A percentile compares a stretch with the other conserved stretches of the same genome.
These are phyloP conservation scores for Fusarium xylarioides DNA, from an alignment of 2,329 filamentous ascomycete genomes.

Conservation along the genomic window DNA sequence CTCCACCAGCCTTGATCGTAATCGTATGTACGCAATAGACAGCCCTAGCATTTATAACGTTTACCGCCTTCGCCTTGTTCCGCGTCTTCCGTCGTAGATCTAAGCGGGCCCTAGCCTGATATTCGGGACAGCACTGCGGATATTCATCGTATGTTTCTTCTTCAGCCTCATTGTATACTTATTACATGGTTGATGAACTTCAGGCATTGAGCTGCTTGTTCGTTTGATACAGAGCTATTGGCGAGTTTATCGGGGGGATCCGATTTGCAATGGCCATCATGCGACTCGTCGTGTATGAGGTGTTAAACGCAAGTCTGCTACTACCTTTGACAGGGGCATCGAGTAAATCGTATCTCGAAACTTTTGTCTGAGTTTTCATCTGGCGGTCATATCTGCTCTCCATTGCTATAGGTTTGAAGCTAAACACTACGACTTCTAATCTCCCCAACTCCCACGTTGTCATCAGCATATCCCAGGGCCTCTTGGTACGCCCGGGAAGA, in stretches of 20 bases:
- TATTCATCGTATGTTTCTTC: conserved; percentile 38
- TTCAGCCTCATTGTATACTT: conserved; percentile 18
- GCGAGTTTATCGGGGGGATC: conserved; percentile 17
- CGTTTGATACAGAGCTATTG: conserved; percentile 17
- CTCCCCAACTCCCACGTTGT: not conserved
- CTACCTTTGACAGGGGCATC: not conserved
- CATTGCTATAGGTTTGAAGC: not conserved
- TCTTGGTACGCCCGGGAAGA: not conserved
- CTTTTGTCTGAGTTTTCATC: not conserved
- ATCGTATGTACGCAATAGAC: conserved; percentile 20
- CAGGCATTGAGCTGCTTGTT: conserved; percentile 2
- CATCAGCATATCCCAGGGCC: not conserved
- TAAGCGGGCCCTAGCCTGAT: conserved; percentile 30
- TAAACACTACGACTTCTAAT: not conserved
- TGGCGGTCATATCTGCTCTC: not conserved
- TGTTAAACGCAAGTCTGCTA: not conserved
- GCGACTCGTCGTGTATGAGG: not conserved
- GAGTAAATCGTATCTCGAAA: not conserved
- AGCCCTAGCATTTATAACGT: conserved; percentile 12
- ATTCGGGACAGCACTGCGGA: conserved; percentile 20
- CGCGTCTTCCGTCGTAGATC: conserved; percentile 31
- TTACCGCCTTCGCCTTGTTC: conserved; percentile 33
- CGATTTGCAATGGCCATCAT: not conserved
- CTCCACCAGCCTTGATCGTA: conserved; percentile 29
- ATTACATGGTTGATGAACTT: not conserved